phyloP scores from a whole-genome alignment of 495 filamentous ascomycete genomes.

The Neurospora sublineolata region DNA sequence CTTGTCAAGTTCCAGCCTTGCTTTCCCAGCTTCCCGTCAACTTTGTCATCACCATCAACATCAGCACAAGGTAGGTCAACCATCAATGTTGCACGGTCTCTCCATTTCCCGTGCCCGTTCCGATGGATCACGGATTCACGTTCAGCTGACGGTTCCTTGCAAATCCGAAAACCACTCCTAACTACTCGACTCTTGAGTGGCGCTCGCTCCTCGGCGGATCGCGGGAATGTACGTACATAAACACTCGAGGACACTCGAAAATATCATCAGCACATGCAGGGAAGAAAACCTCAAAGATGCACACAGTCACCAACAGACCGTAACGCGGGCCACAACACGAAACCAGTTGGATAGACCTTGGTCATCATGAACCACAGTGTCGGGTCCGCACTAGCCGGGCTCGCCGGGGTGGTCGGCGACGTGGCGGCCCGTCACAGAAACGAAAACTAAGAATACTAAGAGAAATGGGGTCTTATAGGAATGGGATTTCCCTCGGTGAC shows the following conservation, averaged over 20 bases:
- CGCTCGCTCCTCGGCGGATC: neutral
- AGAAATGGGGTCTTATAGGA: neutral
- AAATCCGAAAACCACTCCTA: neutral
- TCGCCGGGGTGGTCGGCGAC: neutral
- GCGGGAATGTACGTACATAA: neutral
- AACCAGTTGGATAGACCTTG: neutral
- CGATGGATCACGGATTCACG: neutral
- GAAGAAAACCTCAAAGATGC: neutral
- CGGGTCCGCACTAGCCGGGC: neutral
- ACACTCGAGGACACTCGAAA: no score
- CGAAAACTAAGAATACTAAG: neutral
- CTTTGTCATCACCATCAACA: no score
- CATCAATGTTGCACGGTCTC: no score
- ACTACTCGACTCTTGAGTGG: neutral
- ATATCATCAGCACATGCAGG: neutral
- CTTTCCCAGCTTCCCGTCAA: no score
- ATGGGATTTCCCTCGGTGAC: neutral
- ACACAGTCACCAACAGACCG: neutral
- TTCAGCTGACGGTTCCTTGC: neutral
- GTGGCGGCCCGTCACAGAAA: neutral
- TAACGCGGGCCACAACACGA: neutral
- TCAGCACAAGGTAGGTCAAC: no score
- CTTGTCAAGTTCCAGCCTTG: no score
- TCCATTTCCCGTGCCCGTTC: no score
- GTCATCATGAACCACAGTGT: neutral